phyloP scores from a whole-genome alignment of 352 stramenopile species.

The Thalassiosira livingstoniorum region DNA sequence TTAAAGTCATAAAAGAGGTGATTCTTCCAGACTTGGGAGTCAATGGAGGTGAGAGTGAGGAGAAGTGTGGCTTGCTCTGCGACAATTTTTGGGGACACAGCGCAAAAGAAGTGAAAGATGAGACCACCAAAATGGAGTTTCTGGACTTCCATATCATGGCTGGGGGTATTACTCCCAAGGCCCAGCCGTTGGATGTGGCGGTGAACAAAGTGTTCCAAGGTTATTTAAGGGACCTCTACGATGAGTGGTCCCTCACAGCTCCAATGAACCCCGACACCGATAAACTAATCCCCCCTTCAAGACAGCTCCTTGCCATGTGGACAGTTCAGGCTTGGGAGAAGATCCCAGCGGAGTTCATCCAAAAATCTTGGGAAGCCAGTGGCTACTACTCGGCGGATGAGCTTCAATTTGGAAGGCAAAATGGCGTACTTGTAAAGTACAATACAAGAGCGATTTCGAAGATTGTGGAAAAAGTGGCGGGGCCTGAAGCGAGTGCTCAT shows the following conservation, averaged over 20 bases:
- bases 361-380: constrained; percentile 22
- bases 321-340: constrained; percentile 37
- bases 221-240: constrained; percentile 19
- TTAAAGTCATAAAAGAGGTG: constrained; percentile 4
- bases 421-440: constrained; percentile 6
- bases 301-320: constrained; percentile 29
- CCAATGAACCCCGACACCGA: constrained; percentile 3
- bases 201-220: constrained; percentile 41
- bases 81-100: constrained; percentile 14
- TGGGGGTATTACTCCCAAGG: constrained; percentile 28
- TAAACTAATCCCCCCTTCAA: constrained; percentile 10
- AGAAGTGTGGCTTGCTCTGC: neutral
- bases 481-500: neutral
- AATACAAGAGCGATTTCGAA: neutral
- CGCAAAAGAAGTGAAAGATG: constrained; percentile 16
- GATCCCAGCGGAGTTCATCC: constrained; percentile 33
- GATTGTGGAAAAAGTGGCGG: constrained; percentile 13
- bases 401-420: neutral
- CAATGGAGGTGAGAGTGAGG: too few species aligned
- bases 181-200: constrained; percentile 26
- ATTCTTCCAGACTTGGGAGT: too few species aligned
- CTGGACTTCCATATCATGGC: constrained; percentile 23
- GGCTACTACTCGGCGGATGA: constrained; percentile 22
- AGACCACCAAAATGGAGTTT: neutral
- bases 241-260: constrained; percentile 12